phyloP scores from a whole-genome alignment of 768 basidiomycete species.

The Mycena floridula region DNA sequence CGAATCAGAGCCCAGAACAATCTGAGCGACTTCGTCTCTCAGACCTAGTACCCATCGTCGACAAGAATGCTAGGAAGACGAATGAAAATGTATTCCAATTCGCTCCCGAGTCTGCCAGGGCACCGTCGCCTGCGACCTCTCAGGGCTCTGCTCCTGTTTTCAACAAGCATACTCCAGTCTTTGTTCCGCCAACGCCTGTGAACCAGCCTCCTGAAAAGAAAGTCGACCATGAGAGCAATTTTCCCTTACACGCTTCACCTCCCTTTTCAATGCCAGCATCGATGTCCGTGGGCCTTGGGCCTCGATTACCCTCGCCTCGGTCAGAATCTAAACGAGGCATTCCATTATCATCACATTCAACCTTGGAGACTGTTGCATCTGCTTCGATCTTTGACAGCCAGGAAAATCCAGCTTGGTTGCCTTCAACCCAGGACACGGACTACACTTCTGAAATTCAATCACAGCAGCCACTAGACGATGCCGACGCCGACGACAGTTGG shows the following conservation, averaged over 20 bases:
- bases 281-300: constrained; percentile 38
- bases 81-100: too few species aligned
- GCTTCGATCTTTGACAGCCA: constrained; percentile 45
- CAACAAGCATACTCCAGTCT: constrained; percentile 53
- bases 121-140: constrained; percentile 45
- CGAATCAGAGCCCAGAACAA: neutral
- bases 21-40: constrained; percentile 46
- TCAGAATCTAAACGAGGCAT: constrained; percentile 13
- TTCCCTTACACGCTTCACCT: constrained; percentile 23
- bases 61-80: too few species aligned
- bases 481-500: constrained; percentile 69
- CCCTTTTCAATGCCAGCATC: constrained; percentile 38
- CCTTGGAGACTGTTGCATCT: constrained; percentile 45
- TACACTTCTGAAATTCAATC: constrained; percentile 29
- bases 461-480: constrained; percentile 36
- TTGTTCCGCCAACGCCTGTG: constrained; percentile 36
- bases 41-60: constrained; percentile 57
- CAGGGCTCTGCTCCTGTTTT: constrained; percentile 46
- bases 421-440: constrained; percentile 55
- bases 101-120: too few species aligned
- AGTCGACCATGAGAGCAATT: constrained; percentile 15
- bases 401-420: constrained; percentile 46
- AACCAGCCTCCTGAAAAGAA: constrained; percentile 11
- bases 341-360: constrained; percentile 45
- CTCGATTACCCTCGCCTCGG: constrained; percentile 24